phyloP scores from a whole-genome alignment of 805 yeast genomes.

The Starmerella powellii region DNA sequence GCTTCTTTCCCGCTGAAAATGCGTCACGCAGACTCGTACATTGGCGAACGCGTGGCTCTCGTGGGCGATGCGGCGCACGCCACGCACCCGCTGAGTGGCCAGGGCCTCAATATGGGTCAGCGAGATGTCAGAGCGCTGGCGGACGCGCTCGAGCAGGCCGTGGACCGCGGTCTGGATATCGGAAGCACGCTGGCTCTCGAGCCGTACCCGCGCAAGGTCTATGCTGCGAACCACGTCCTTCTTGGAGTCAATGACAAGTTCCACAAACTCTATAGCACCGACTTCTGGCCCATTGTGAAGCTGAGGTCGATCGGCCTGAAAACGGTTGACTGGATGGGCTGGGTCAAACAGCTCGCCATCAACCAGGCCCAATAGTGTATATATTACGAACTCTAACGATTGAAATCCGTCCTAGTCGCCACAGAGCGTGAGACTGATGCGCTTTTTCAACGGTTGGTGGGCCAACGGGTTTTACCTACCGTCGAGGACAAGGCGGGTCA shows the following conservation, averaged over 20 bases:
- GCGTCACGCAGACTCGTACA: conserved; percentile 83
- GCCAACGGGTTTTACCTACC: too few species aligned
- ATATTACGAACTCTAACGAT: conserved; percentile 21
- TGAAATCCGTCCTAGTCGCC: too few species aligned
- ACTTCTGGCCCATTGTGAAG: conserved; percentile 59
- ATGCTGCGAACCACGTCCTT: conserved; percentile 63
- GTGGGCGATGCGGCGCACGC: conserved; percentile 98
- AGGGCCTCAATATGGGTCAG: conserved; percentile 96
- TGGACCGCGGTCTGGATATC: conserved; percentile 71
- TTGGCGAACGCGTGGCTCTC: conserved; percentile 74
- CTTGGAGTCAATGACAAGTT: conserved; percentile 85
- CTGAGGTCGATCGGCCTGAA: conserved; percentile 67
- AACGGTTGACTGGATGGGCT: conserved; percentile 47
- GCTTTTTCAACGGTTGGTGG: too few species aligned
- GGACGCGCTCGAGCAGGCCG: conserved; percentile 55
- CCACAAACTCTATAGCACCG: conserved; percentile 74
- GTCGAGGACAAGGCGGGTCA: too few species aligned
- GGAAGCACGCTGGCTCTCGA: conserved; percentile 74
- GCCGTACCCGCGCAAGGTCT: conserved; percentile 75
- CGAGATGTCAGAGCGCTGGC: conserved; percentile 70
- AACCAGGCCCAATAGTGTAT: conserved; percentile 31
- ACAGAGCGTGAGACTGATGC: too few species aligned
- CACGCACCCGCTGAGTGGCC: conserved; percentile 95
- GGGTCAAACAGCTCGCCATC: conserved; percentile 60
- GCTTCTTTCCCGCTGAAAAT: conserved; percentile 82